Percentiles rank a stretch among this genome's conserved stretches.
phyloP scores from a whole-genome alignment of 1,139 yeast genomes.

The Saccharomyces hybrid region DNA sequence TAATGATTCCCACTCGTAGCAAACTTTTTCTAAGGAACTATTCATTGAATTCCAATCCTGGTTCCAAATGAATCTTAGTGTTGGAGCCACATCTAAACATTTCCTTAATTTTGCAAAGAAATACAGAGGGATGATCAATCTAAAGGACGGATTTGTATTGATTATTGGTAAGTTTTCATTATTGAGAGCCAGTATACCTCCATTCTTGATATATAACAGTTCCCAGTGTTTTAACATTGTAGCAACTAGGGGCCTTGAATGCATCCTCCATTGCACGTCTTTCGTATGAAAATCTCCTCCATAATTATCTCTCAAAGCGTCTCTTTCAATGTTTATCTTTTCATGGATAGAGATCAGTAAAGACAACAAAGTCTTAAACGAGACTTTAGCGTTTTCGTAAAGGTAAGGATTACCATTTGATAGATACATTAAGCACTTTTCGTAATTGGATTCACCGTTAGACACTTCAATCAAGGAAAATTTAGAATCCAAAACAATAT shows the following conservation, averaged over 20 bases:
- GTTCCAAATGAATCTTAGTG: constrained; percentile 49
- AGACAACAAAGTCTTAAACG: constrained; percentile 53
- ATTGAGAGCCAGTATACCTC: constrained; percentile 51
- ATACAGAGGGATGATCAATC: constrained; percentile 56
- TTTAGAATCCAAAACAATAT: constrained; percentile 39
- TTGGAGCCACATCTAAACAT: constrained; percentile 50
- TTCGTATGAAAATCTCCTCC: constrained; percentile 34
- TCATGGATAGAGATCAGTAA: constrained; percentile 69
- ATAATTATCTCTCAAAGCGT: constrained; percentile 18
- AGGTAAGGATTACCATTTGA: constrained; percentile 38
- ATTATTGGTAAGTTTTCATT: constrained; percentile 40
- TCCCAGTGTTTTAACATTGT: constrained; percentile 59
- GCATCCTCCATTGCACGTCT: constrained; percentile 54
- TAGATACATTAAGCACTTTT: constrained; percentile 43
- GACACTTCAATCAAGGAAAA: constrained; percentile 48
- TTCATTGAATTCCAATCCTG: constrained; percentile 65
- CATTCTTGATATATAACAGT: constrained; percentile 47
- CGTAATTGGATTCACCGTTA: constrained; percentile 49
- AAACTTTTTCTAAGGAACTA: constrained; percentile 35
- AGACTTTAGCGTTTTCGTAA: constrained; percentile 36
- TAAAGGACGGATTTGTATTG: constrained; percentile 46
- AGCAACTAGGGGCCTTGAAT: constrained; percentile 49
- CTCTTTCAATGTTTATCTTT: constrained; percentile 49
- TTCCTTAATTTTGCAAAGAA: constrained; percentile 57
- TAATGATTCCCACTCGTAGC: constrained; percentile 40